Percentiles rank a stretch among this genome's conserved stretches.
Evolutionary conservation across 257 asterid genomes (phyloP).

Genomic region (Nicotiana tabacum): DNA sequence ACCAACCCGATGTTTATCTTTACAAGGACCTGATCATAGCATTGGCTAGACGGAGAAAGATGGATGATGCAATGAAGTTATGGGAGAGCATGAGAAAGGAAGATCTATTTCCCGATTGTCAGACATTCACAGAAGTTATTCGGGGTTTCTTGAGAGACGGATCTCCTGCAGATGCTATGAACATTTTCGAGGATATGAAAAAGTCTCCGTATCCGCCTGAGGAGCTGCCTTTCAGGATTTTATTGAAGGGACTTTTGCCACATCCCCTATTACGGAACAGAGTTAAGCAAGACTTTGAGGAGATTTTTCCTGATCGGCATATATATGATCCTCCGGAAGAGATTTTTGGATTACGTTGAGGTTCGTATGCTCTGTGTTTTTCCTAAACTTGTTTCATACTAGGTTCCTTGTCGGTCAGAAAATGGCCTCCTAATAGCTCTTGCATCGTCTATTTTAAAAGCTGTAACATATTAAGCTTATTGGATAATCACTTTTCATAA

Average conservation of each 20-base stretch:
- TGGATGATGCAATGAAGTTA: conserved; percentile 79
- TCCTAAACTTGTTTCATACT: neutral
- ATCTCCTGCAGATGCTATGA: conserved; percentile 98
- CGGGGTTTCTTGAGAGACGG: conserved; percentile 90
- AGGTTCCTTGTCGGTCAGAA: neutral
- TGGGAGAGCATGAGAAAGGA: conserved; percentile 89
- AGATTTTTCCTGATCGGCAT: conserved; percentile 81
- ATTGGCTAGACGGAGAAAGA: conserved; percentile 64
- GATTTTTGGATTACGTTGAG: conserved; percentile 85
- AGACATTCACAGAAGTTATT: conserved; percentile 87
- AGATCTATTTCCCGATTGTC: conserved; percentile 72
- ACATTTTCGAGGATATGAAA: conserved; percentile 87
- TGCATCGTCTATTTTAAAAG: neutral
- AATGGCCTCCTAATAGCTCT: neutral
- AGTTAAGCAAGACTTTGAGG: conserved; percentile 94
- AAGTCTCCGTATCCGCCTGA: conserved; percentile 92
- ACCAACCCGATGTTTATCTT: conserved; percentile 66
- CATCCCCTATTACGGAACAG: conserved; percentile 86
- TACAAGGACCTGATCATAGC: conserved; percentile 88
- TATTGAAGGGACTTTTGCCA: conserved; percentile 90
- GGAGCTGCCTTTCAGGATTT: conserved; percentile 78
- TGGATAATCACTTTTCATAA: neutral
- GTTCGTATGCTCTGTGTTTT: conserved; percentile 16
- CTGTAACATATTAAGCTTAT: neutral
- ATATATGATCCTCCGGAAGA: conserved; percentile 94